These are phyloP conservation scores for Herpetomonas tarakana DNA, from an alignment of 208 protist species.

Conservation along the genomic window DNA sequence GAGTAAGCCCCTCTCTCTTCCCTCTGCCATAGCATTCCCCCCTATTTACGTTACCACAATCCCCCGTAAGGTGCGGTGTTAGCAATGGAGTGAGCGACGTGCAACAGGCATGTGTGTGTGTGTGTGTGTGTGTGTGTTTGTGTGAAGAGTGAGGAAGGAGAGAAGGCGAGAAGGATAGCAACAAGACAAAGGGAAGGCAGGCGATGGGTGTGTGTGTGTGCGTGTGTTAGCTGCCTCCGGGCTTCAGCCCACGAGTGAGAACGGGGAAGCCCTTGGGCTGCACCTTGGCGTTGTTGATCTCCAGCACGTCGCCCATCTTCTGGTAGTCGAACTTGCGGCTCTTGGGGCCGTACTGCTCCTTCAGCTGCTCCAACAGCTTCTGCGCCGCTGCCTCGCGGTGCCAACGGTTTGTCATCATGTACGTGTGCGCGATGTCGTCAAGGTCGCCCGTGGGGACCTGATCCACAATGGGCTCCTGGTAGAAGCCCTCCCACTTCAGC, in stretches of 20 bases:
- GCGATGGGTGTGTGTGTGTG: too few relatives aligned
- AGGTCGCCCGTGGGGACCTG: slow-evolving; percentile 80
- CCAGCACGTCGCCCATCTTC: slow-evolving; percentile 90
- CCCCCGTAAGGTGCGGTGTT: too few relatives aligned
- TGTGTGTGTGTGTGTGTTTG: slow-evolving; percentile 3
- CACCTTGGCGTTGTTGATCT: slow-evolving; percentile 90
- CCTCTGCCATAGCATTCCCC: too few relatives aligned
- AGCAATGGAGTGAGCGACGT: too few relatives aligned
- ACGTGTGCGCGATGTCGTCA: slow-evolving; percentile 80
- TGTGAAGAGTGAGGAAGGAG: background rate
- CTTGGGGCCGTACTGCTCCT: slow-evolving; percentile 77
- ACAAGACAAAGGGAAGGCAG: too few relatives aligned
- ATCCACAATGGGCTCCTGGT: slow-evolving; percentile 80
- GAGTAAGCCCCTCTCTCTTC: too few relatives aligned
- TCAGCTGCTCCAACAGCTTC: slow-evolving; percentile 83
- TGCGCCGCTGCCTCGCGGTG: slow-evolving; percentile 88
- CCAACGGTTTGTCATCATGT: slow-evolving; percentile 83
- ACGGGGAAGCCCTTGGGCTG: slow-evolving; percentile 88
- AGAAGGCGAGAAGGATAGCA: background rate
- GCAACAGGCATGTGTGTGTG: too few relatives aligned
- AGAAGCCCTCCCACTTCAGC: slow-evolving; percentile 89
- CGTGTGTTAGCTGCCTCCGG: too few relatives aligned
- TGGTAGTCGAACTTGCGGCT: slow-evolving; percentile 82
- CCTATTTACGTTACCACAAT: too few relatives aligned
- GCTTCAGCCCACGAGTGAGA: slow-evolving; percentile 63